These are phyloP conservation scores for Stephanodiscus minutulus DNA, from an alignment of 108 stramenopile species.

Conservation along the genomic window DNA sequence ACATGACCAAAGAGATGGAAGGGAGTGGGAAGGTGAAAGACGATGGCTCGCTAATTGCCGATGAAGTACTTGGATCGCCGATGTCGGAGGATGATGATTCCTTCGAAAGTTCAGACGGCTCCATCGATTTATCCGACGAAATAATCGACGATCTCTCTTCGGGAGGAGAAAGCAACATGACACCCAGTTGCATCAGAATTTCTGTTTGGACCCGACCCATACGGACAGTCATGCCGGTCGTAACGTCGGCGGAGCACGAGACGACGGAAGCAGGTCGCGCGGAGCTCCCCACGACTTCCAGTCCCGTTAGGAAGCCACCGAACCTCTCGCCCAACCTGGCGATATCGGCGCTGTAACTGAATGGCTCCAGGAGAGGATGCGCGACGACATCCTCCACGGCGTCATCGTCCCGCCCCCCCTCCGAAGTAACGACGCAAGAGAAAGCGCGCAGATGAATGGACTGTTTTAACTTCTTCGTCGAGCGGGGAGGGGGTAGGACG, in stretches of 20 bases:
- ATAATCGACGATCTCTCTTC: neutral
- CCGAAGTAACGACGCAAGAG: slow-evolving; percentile 5
- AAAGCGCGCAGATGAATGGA: slow-evolving; percentile 25
- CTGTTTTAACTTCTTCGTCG: slow-evolving; percentile 34
- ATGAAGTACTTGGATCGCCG: neutral
- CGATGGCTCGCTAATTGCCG: slow-evolving; percentile 21
- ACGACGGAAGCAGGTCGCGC: slow-evolving; percentile 3
- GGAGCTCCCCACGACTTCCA: slow-evolving; percentile 29
- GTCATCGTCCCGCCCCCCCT: slow-evolving; percentile 7
- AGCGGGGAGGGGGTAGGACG: slow-evolving; percentile 8
- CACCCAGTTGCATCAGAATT: slow-evolving; percentile 22
- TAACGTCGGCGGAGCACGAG: neutral
- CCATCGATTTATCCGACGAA: neutral
- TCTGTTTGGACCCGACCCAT: slow-evolving; percentile 36
- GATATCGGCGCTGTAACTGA: slow-evolving; percentile 42
- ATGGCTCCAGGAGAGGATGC: slow-evolving; percentile 45
- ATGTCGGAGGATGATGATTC: neutral
- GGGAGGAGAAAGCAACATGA: slow-evolving; percentile 38
- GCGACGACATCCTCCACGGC: neutral
- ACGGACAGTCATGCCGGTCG: slow-evolving; percentile 28
- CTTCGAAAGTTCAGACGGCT: neutral
- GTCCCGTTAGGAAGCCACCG: slow-evolving; percentile 24
- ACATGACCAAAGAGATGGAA: slow-evolving; percentile 31
- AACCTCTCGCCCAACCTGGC: slow-evolving; percentile 33
- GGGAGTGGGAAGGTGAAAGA: slow-evolving; percentile 39